phyloP scores from a whole-genome alignment of 208 protist genomes.

The Leishmania tropica region DNA sequence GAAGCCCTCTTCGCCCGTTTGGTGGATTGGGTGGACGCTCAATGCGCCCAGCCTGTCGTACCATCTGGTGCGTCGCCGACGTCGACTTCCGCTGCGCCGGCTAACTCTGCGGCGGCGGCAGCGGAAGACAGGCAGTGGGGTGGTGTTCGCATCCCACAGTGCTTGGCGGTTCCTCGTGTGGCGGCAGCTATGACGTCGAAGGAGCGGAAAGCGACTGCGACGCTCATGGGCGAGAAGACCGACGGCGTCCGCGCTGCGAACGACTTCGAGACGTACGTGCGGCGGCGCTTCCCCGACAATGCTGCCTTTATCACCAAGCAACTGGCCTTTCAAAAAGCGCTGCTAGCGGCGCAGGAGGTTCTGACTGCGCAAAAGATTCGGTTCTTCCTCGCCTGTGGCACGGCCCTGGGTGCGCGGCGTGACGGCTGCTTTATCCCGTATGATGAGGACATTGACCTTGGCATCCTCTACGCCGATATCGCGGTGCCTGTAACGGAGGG shows the following conservation, averaged over 20 bases:
- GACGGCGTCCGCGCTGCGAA: neutral
- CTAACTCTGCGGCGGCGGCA: neutral
- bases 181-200: neutral
- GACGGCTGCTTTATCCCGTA: conserved; percentile 85
- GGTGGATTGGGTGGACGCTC: conserved; percentile 13
- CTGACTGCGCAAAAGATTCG: conserved; percentile 25
- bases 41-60: neutral
- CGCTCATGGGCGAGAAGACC: neutral
- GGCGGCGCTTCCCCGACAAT: neutral
- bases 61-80: neutral
- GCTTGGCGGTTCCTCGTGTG: neutral
- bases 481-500: neutral
- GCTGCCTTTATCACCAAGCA: conserved; percentile 41
- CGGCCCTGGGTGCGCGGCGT: conserved; percentile 78
- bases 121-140: neutral
- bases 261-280: conserved; percentile 23
- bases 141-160: conserved; percentile 11
- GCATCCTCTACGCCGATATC: conserved; percentile 65
- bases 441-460: conserved; percentile 90
- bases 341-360: conserved; percentile 57
- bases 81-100: no score
- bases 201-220: neutral
- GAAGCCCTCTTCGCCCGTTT: conserved; percentile 7
- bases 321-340: conserved; percentile 59
- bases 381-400: conserved; percentile 88